phyloP scores from a whole-genome alignment of 257 asterid genomes.

The Leptodermis oblonga region DNA sequence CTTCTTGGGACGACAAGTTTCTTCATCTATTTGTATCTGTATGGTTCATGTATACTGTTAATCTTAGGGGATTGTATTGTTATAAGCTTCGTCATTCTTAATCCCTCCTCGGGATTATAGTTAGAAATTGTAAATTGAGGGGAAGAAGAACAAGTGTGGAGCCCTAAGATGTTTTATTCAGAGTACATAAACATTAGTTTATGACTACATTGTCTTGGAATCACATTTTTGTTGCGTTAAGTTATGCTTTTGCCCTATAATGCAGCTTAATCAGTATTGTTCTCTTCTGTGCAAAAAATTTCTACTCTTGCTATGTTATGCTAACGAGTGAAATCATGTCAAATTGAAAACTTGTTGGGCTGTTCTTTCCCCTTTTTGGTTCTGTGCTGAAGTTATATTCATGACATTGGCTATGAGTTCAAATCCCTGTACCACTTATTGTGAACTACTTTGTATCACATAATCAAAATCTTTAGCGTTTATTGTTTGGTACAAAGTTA shows the following conservation, averaged over 20 bases:
- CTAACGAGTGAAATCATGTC: no score
- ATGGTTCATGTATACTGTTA: slow-evolving; percentile 21
- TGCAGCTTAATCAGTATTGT: not conserved
- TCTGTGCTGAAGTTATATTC: no score
- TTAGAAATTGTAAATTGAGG: slow-evolving; percentile 26
- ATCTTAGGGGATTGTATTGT: slow-evolving; percentile 8
- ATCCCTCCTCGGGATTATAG: slow-evolving; percentile 54
- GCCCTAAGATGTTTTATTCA: slow-evolving; percentile 5
- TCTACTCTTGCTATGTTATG: no score
- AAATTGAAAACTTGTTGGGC: no score
- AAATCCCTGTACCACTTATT: no score
- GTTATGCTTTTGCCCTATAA: not conserved
- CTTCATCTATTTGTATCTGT: slow-evolving; percentile 29
- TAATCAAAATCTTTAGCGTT: no score
- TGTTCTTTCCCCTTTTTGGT: no score
- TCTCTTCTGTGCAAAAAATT: not conserved
- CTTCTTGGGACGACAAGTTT: slow-evolving; percentile 3
- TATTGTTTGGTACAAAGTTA: no score
- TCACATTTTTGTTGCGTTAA: not conserved
- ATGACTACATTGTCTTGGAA: not conserved
- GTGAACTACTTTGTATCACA: no score
- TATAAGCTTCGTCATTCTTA: slow-evolving; percentile 21
- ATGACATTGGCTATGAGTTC: not conserved
- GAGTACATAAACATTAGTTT: slow-evolving; percentile 4
- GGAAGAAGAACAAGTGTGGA: not conserved